Base-by-base conservation (phyloP, 2,329 filamentous ascomycete genomes). In the Talaromyces sp. region DNA sequence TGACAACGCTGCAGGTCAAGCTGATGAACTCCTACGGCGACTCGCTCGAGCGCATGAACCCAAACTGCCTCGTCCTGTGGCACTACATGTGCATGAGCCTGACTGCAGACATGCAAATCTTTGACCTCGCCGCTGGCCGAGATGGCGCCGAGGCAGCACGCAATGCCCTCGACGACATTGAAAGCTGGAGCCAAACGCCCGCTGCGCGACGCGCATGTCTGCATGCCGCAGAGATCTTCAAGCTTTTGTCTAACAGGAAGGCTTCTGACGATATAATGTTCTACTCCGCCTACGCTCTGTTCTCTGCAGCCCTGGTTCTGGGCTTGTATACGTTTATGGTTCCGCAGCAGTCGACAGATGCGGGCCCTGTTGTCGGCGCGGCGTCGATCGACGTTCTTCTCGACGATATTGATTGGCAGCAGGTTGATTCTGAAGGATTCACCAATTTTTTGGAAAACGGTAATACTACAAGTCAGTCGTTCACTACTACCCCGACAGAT, bases 141-240 rank as follows among this genome's bases (percentile, higher is more conserved):
- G 72, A 75, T 3, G 81, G 81, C 3, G 75, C 81, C 0, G 70
- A 63, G 2, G 76, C 79, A 14, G 81, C 79, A 6, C 74, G 75
- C 4, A 76, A 77, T 51, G 80, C 81, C 1, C 71, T 83, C 0
- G 77, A 81, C 60, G 79, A 81, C 57, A 81, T 83, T 26, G 74
- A 78, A 0, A 68, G 75, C 10, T 83, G 81, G 81, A 76, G 79
- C 0, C 76, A 80, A 62, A 83, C 80, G 1, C 74, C 79, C 3
- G 77, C 79, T 9, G 80, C 81, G 19, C 70, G 81, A 54, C 69
- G 81, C 41, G 78, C 80, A 0, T 80, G 80, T 41, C 68, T 83
- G 0, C 81, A 83, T 62, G 80, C 81, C 4, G 80, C 80, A 0
- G 80, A 83, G 52, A 81, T 79, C 7, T 83, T 79, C 68, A 81